These are phyloP conservation scores for Clitopilus hobsonii DNA, from an alignment of 768 basidiomycete species.

Conservation along the genomic window DNA sequence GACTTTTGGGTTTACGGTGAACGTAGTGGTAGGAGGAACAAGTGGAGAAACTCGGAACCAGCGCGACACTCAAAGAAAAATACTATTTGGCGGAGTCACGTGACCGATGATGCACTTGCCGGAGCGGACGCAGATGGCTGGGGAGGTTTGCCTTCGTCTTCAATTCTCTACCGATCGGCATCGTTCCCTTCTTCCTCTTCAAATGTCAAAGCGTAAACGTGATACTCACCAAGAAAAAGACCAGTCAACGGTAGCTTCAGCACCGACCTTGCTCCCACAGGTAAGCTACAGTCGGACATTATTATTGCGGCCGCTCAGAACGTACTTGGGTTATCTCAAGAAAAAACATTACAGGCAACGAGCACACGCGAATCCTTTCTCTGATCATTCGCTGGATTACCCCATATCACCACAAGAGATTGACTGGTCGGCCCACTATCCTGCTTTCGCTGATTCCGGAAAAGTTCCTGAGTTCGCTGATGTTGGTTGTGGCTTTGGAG, in stretches of 20 bases:
- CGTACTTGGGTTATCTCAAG: slow-evolving; percentile 29
- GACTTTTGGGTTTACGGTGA: slow-evolving; percentile 3
- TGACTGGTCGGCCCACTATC: slow-evolving; percentile 84
- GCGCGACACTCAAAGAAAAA: slow-evolving; percentile 3
- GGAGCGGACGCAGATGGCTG: slow-evolving; percentile 12
- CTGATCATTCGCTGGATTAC: slow-evolving; percentile 85
- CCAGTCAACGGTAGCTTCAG: slow-evolving; percentile 6
- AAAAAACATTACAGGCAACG: slow-evolving; percentile 84
- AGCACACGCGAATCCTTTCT: slow-evolving; percentile 84
- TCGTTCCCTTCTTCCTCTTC: not conserved
- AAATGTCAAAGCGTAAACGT: slow-evolving; percentile 3
- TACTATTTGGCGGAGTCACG: slow-evolving; percentile 18
- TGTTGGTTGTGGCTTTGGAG: slow-evolving; percentile 97
- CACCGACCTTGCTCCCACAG: slow-evolving; percentile 41
- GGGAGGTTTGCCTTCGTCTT: not conserved
- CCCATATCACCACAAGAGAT: slow-evolving; percentile 70
- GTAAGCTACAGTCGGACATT: slow-evolving; percentile 19
- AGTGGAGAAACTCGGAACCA: slow-evolving; percentile 12
- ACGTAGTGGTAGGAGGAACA: slow-evolving; percentile 13
- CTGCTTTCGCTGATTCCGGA: slow-evolving; percentile 50
- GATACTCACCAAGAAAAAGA: slow-evolving; percentile 10
- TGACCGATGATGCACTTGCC: slow-evolving; percentile 17
- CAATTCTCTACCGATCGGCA: slow-evolving; percentile 2
- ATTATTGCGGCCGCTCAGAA: not conserved
- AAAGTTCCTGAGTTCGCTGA: slow-evolving; percentile 92